Conservation (phyloP, 495 filamentous ascomycete genomes). For the Aspergillus ostianus region DNA sequence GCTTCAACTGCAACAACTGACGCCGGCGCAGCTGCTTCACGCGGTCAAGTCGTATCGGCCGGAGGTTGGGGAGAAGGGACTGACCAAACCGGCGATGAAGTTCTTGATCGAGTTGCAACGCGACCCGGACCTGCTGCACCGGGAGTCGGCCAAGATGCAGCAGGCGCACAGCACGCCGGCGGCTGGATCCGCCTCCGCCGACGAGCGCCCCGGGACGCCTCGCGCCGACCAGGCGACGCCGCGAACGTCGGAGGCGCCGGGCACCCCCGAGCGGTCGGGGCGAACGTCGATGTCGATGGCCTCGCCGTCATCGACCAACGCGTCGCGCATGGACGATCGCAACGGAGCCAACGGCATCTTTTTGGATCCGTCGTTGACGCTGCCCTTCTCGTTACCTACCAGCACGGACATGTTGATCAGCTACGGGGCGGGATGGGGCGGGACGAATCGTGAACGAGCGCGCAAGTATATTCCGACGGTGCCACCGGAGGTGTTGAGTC, state of each 20-base stretch:
- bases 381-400: slow-evolving; percentile 91
- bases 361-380: slow-evolving; percentile 84
- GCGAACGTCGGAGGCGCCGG: slow-evolving; percentile 27
- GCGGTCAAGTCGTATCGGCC: slow-evolving; percentile 87
- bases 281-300: slow-evolving; percentile 10
- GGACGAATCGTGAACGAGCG: slow-evolving; percentile 85
- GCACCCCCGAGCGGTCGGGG: slow-evolving; percentile 20
- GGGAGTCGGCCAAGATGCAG: slow-evolving; percentile 37
- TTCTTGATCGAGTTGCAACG: slow-evolving; percentile 80
- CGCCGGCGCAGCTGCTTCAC: slow-evolving; percentile 87
- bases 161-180: slow-evolving; percentile 28
- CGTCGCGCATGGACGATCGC: slow-evolving; percentile 34
- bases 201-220: slow-evolving; percentile 42
- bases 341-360: slow-evolving; percentile 57
- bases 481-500: slow-evolving; percentile 87
- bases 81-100: slow-evolving; percentile 82
- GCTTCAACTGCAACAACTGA: slow-evolving; percentile 80
- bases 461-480: slow-evolving; percentile 96
- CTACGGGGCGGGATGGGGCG: slow-evolving; percentile 93
- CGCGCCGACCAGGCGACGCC: slow-evolving; percentile 43
- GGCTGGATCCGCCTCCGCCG: slow-evolving; percentile 16
- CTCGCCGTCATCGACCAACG: slow-evolving; percentile 28
- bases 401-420: slow-evolving; percentile 96
- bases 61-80: slow-evolving; percentile 91
- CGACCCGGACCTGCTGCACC: slow-evolving; percentile 48